Percentiles rank a stretch among this genome's conserved stretches.
Evolutionary conservation across 305 asterid genomes (phyloP).

Genomic region (Plantago coronopus): DNA sequence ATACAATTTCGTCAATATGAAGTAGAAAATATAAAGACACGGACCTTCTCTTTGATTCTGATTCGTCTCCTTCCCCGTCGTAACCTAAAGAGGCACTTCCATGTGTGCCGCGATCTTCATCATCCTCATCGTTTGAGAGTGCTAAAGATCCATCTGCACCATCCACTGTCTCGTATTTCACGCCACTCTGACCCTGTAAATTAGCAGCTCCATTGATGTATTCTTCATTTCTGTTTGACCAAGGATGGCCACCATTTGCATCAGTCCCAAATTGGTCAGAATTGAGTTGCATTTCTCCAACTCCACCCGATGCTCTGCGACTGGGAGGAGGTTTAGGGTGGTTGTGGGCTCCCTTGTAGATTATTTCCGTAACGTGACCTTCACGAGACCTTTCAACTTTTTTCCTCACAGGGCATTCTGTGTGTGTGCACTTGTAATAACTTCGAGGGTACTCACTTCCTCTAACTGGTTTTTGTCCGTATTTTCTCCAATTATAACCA

Average conservation of each 20-base stretch:
- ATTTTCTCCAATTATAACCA: conserved; percentile 65
- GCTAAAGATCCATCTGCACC: conserved; percentile 56
- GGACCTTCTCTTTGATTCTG: conserved; percentile 86
- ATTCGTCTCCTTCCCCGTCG: conserved; percentile 84
- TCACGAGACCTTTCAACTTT: conserved; percentile 54
- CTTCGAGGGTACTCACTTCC: conserved; percentile 60
- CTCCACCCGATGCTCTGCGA: conserved; percentile 33
- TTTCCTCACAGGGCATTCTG: conserved; percentile 51
- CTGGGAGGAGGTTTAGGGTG: conserved; percentile 55
- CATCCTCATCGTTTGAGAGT: conserved; percentile 76
- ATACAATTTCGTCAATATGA: neutral
- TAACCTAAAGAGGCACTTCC: conserved; percentile 68
- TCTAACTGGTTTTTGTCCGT: conserved; percentile 64
- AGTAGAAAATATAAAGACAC: neutral
- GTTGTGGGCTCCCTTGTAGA: conserved; percentile 56
- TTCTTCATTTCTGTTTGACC: conserved; percentile 44
- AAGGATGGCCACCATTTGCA: conserved; percentile 28
- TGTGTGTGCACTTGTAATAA: conserved; percentile 58
- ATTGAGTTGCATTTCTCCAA: conserved; percentile 30
- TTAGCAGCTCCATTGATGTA: conserved; percentile 36
- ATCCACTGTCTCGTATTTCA: conserved; percentile 47
- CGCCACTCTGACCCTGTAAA: conserved; percentile 40
- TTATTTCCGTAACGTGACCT: conserved; percentile 50
- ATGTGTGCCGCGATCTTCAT: conserved; percentile 60
- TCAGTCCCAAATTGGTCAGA: conserved; percentile 27